Percentiles rank a stretch among this genome's conserved stretches.
phyloP scores from a whole-genome alignment of 73 alveolate species.

The Tetrahymena borealis region DNA sequence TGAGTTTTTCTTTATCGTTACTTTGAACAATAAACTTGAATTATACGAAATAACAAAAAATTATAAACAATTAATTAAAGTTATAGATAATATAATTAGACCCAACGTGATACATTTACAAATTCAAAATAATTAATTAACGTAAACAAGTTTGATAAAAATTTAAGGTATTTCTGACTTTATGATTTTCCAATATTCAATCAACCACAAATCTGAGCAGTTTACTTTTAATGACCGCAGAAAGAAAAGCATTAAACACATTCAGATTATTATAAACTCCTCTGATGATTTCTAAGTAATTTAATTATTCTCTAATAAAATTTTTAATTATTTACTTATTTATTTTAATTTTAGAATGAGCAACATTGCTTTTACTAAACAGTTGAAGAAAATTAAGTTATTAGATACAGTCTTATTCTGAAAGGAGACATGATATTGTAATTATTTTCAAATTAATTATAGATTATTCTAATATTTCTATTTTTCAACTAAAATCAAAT shows the following conservation, averaged over 20 bases:
- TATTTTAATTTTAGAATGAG: too few relatives aligned
- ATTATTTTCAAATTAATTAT: background rate
- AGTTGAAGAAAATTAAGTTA: too few relatives aligned
- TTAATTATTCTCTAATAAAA: too few relatives aligned
- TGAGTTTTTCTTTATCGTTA: background rate
- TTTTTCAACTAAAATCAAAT: too few relatives aligned
- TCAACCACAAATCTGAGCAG: background rate
- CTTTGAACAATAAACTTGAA: background rate
- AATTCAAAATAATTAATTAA: background rate
- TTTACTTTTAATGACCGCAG: background rate
- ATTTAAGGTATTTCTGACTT: background rate
- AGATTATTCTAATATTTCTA: background rate
- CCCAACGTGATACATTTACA: background rate
- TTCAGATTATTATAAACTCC: background rate
- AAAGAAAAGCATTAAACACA: background rate
- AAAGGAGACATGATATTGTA: too few relatives aligned
- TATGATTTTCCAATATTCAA: background rate
- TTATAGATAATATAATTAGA: background rate
- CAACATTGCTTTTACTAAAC: too few relatives aligned
- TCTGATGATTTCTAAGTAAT: background rate
- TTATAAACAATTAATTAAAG: background rate
- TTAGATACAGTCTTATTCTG: too few relatives aligned
- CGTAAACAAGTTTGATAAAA: background rate
- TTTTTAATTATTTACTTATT: too few relatives aligned
- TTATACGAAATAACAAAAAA: background rate